Evolutionary conservation across 164 flowering plant genomes (phyloP).

Genomic region (Vitis riparia): DNA sequence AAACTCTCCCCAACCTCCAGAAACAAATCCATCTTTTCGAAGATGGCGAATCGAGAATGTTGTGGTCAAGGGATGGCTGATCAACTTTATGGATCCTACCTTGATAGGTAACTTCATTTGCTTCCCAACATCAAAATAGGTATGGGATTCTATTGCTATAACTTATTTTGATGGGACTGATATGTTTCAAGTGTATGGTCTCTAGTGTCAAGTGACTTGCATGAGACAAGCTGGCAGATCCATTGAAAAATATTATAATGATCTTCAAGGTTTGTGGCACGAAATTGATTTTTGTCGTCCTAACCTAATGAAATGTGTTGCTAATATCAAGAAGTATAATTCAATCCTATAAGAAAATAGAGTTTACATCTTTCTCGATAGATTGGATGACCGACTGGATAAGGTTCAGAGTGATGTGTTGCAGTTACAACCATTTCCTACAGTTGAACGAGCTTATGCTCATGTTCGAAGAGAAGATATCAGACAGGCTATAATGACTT

Average conservation of each 20-base stretch:
- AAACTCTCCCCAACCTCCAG: too few relatives aligned
- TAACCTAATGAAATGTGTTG: conserved; percentile 2
- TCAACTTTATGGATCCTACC: too few relatives aligned
- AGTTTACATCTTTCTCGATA: too few relatives aligned
- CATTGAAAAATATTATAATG: conserved; percentile 1
- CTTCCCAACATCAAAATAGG: too few relatives aligned
- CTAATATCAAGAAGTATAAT: conserved; percentile 3
- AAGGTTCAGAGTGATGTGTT: neutral
- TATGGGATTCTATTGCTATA: too few relatives aligned
- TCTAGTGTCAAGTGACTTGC: too few relatives aligned
- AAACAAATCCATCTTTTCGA: too few relatives aligned
- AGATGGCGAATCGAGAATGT: too few relatives aligned
- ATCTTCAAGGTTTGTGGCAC: conserved; percentile 1
- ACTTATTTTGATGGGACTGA: neutral
- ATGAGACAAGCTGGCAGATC: neutral
- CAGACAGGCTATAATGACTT: too few relatives aligned
- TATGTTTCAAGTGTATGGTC: conserved; percentile 1
- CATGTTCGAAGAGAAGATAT: neutral
- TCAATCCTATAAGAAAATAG: neutral
- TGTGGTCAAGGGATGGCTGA: too few relatives aligned
- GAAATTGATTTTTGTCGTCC: conserved; percentile 2
- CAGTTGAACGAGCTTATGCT: neutral
- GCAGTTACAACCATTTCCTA: neutral
- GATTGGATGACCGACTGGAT: neutral
- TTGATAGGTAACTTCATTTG: too few relatives aligned